phyloP scores from a whole-genome alignment of 371 early-diverging fungal species.

The Blakeslea trispora region DNA sequence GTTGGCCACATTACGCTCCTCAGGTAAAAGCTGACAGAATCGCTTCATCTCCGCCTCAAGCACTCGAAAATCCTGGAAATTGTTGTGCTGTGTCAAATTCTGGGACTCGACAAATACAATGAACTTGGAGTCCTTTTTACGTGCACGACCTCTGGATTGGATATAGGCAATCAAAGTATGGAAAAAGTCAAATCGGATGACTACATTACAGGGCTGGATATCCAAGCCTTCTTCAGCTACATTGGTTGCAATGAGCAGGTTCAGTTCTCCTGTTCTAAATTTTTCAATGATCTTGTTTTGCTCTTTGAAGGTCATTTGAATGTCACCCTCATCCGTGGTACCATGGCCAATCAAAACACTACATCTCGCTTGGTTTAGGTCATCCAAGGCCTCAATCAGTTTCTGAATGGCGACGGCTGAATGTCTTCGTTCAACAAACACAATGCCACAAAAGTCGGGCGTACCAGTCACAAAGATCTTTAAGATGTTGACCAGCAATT shows the following conservation, averaged over 20 bases:
- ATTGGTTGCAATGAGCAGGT: constrained; percentile 88
- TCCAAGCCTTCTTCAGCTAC: constrained; percentile 98
- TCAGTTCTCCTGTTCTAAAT: constrained; percentile 73
- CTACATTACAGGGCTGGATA: constrained; percentile 92
- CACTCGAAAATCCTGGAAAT: constrained; percentile 42
- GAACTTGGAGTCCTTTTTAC: constrained; percentile 73
- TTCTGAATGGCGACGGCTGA: constrained; percentile 67
- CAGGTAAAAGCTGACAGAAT: constrained; percentile 52
- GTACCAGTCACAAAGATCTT: constrained; percentile 27
- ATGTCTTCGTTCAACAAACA: constrained; percentile 78
- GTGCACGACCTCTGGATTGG: constrained; percentile 95
- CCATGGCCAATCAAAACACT: constrained; percentile 77
- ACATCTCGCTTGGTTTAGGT: constrained; percentile 52
- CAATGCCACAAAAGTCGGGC: constrained; percentile 76
- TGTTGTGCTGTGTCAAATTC: constrained; percentile 38
- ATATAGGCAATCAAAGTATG: constrained; percentile 76
- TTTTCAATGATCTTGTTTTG: constrained; percentile 65
- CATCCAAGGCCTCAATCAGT: constrained; percentile 45
- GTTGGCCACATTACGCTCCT: constrained; percentile 43
- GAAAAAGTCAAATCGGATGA: constrained; percentile 87
- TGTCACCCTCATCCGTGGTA: constrained; percentile 41
- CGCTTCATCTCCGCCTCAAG: constrained; percentile 57
- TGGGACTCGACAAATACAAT: constrained; percentile 69
- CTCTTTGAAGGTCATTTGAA: constrained; percentile 62
- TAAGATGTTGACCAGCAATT: constrained; percentile 58